Evolutionary conservation across 345 rosid genomes (phyloP).

Genomic region (Eucalyptus marginata): DNA sequence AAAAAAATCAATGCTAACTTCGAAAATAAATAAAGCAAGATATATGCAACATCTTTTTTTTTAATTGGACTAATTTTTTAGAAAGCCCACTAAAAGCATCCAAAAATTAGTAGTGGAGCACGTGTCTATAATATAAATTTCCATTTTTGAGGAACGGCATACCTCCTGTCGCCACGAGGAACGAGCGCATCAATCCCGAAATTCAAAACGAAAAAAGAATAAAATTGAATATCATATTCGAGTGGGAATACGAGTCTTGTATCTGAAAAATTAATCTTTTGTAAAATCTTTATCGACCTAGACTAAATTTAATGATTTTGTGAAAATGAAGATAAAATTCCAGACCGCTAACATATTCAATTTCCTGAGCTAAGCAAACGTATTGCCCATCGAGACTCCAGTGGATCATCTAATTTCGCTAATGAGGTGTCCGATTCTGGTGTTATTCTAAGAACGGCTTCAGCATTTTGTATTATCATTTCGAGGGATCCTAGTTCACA

Average conservation of each 20-base stretch:
- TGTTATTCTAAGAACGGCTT: conserved; percentile 59
- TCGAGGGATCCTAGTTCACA: conserved; percentile 47
- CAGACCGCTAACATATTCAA: neutral
- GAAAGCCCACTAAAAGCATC: neutral
- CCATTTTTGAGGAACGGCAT: neutral
- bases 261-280: too few relatives aligned
- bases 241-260: neutral
- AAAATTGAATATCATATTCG: neutral
- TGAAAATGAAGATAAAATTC: neutral
- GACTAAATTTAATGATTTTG: neutral
- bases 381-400: neutral
- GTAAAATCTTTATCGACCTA: neutral
- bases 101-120: neutral
- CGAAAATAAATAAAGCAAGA: neutral
- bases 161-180: too few relatives aligned
- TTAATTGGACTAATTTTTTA: neutral
- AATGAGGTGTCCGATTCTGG: conserved; percentile 64
- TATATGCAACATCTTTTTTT: neutral
- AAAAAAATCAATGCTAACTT: neutral
- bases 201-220: too few relatives aligned
- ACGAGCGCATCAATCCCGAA: too few relatives aligned
- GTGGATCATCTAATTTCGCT: too few relatives aligned
- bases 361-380: neutral
- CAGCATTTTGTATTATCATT: conserved; percentile 61
- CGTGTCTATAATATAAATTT: too few relatives aligned